These are phyloP conservation scores for Stramenopiles sp. DNA, from an alignment of 352 stramenopile species.

Conservation along the genomic window DNA sequence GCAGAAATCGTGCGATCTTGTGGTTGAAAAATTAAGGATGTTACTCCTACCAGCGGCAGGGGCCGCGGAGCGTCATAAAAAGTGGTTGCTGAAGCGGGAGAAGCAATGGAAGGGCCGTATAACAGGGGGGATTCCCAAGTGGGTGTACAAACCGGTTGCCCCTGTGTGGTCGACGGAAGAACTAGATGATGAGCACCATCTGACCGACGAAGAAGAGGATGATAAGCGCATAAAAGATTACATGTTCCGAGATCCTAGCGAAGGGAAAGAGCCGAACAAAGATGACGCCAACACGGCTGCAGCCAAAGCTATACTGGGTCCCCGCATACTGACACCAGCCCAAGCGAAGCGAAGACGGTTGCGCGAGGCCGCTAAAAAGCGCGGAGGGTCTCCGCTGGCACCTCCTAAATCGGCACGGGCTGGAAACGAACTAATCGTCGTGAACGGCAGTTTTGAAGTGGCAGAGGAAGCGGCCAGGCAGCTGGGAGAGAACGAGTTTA, in stretches of 20 bases:
- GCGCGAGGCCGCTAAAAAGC: background rate
- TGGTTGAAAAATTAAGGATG: conserved; percentile 6
- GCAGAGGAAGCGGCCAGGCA: background rate
- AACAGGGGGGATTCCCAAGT: background rate
- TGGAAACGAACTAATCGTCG: background rate
- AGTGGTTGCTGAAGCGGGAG: conserved; percentile 9
- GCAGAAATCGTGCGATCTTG: background rate
- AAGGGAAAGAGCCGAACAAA: background rate
- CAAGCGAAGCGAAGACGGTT: background rate
- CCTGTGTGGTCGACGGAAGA: conserved; percentile 3
- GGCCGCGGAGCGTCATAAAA: conserved; percentile 6
- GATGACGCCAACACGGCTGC: background rate
- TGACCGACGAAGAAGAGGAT: background rate
- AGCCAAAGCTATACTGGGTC: conserved; percentile 6
- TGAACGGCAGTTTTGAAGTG: background rate
- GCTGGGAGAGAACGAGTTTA: background rate
- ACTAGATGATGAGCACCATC: background rate
- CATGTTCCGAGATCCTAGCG: too few species aligned
- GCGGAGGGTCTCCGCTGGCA: background rate
- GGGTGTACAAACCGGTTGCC: conserved; percentile 10
- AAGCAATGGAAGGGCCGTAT: conserved; percentile 6
- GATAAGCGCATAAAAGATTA: background rate
- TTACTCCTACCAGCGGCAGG: background rate
- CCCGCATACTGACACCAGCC: background rate
- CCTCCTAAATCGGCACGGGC: background rate